A percentile compares a stretch with the other conserved stretches of the same genome.
Evolutionary conservation across 768 basidiomycete genomes (phyloP).

Genomic region (Leccinum truebloodii): DNA sequence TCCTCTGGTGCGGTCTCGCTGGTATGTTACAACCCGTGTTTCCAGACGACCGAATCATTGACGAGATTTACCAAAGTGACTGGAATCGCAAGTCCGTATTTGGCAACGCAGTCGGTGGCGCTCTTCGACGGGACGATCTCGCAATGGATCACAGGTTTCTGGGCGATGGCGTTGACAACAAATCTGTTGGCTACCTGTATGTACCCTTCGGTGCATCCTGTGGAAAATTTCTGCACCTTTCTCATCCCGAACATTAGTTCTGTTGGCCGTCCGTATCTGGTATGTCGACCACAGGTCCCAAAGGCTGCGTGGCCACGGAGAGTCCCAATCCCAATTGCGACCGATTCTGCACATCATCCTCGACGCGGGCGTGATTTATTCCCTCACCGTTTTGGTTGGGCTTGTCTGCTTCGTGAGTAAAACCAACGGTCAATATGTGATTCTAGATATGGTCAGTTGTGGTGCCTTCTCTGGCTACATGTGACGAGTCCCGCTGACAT

Average conservation of each 20-base stretch:
- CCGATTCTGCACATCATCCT: not conserved
- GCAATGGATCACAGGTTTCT: not conserved
- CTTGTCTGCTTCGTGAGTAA: too few relatives aligned
- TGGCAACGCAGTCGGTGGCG: conserved; percentile 1
- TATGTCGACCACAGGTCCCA: not conserved
- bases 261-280: not conserved
- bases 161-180: conserved; percentile 1
- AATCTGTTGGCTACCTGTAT: conserved; percentile 3
- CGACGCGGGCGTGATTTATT: too few relatives aligned
- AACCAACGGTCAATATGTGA: too few relatives aligned
- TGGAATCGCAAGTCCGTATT: conserved; percentile 15
- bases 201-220: not conserved
- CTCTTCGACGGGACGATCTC: conserved; percentile 1
- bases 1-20: not conserved
- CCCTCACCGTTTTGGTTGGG: too few relatives aligned
- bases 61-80: conserved; percentile 8
- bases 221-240: too few relatives aligned
- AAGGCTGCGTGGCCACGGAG: not conserved
- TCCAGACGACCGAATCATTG: not conserved
- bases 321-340: conserved; percentile 1
- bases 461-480: too few relatives aligned
- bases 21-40: not conserved
- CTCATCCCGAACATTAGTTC: too few relatives aligned
- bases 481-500: too few relatives aligned
- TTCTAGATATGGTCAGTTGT: too few relatives aligned